Conservation (phyloP, 768 basidiomycete species). For the Pulveroboletus ravenelii region DNA sequence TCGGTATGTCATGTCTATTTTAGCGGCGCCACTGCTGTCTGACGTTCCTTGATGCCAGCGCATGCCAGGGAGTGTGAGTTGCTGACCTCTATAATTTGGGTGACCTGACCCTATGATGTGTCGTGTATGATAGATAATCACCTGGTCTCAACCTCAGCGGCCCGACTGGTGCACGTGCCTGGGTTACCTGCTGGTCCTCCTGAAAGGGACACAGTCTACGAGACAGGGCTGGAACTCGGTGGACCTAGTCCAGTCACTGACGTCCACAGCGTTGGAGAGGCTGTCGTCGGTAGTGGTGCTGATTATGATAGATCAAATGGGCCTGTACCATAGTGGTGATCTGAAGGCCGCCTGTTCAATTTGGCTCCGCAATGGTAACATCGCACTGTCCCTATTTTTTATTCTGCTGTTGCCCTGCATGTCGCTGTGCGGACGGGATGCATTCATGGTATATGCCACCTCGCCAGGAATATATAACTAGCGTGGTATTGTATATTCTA, state of each 20-base stretch:
- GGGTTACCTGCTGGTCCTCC: background rate
- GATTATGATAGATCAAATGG: background rate
- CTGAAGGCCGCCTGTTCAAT: background rate
- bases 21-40: constrained; percentile 5
- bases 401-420: background rate
- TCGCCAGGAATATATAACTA: constrained; percentile 12
- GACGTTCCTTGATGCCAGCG: constrained; percentile 33
- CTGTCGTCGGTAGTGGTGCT: background rate
- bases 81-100: background rate
- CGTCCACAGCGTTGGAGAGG: background rate
- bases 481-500: constrained; percentile 26
- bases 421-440: constrained; percentile 1
- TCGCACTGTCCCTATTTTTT: background rate
- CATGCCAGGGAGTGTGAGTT: constrained; percentile 75
- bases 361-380: background rate
- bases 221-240: constrained; percentile 1
- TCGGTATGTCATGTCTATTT: constrained; percentile 41
- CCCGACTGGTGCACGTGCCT: constrained; percentile 1
- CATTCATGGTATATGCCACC: constrained; percentile 6
- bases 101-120: constrained; percentile 5
- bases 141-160: constrained; percentile 20
- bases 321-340: background rate
- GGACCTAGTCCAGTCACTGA: background rate
- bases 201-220: background rate
- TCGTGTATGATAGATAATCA: constrained; percentile 36